Evolutionary conservation across 495 filamentous ascomycete genomes (phyloP).

Genomic region (Neurospora sp.): DNA sequence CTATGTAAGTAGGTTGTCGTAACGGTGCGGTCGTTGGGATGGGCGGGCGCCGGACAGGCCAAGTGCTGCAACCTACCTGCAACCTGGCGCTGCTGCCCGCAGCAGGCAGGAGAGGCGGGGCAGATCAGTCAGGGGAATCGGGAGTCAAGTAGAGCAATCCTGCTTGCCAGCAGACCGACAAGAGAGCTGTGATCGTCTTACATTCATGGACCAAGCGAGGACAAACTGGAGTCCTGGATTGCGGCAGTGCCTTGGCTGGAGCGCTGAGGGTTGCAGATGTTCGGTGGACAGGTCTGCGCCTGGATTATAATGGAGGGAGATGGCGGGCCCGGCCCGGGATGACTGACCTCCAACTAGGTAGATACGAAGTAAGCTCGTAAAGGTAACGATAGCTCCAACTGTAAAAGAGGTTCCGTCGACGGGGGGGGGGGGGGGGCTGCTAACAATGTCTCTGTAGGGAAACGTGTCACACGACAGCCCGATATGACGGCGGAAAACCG

Average conservation of each 20-base stretch:
- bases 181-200: neutral
- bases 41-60: neutral
- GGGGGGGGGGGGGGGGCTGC: neutral
- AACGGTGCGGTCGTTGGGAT: neutral
- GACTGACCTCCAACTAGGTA: neutral
- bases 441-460: neutral
- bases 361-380: neutral
- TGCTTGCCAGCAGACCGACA: neutral
- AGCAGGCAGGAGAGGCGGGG: neutral
- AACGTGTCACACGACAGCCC: neutral
- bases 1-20: neutral
- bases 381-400: neutral
- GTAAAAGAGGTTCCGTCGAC: neutral
- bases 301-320: neutral
- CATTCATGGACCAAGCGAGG: neutral
- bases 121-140: neutral
- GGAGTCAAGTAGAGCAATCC: neutral
- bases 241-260: neutral
- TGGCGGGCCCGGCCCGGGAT: neutral
- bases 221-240: neutral
- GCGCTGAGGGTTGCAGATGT: neutral
- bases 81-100: neutral
- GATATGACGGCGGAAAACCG: neutral
- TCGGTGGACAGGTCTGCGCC: neutral
- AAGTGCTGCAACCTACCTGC: neutral